Evolutionary conservation across 371 early-diverging fungal genomes (phyloP).

Genomic region (Mucor sp.): DNA sequence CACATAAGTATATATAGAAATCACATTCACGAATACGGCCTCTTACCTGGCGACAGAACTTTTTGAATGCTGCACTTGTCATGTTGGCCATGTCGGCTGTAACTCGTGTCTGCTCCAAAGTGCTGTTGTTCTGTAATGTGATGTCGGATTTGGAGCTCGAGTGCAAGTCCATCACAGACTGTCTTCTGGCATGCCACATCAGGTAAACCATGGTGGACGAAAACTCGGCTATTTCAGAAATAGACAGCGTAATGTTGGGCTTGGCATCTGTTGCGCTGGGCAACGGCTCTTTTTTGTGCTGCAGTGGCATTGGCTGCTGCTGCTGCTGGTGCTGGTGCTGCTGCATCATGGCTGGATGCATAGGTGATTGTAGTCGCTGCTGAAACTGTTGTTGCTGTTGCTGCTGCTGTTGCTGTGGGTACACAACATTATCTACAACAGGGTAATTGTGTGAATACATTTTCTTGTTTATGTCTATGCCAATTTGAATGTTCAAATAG

Average conservation of each 20-base stretch:
- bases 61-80: conserved; percentile 53
- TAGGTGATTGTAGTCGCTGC: background rate
- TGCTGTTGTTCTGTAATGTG: background rate
- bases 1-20: no score
- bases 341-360: background rate
- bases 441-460: conserved; percentile 17
- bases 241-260: conserved; percentile 24
- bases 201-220: conserved; percentile 64
- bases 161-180: conserved; percentile 40
- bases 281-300: conserved; percentile 23
- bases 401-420: background rate
- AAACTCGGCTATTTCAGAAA: conserved; percentile 57
- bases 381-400: conserved; percentile 6
- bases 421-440: conserved; percentile 4
- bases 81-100: conserved; percentile 39
- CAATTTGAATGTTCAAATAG: background rate
- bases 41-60: conserved; percentile 54
- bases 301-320: background rate
- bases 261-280: conserved; percentile 36
- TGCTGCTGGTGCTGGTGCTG: background rate
- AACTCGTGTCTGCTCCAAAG: conserved; percentile 22
- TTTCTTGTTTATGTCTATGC: background rate
- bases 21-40: background rate
- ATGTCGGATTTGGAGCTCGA: conserved; percentile 19
- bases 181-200: conserved; percentile 60